Evolutionary conservation across 2,329 filamentous ascomycete genomes (phyloP), one percentile per base, ranked within the genome.

Genomic region (Claviceps digitariae): DNA sequence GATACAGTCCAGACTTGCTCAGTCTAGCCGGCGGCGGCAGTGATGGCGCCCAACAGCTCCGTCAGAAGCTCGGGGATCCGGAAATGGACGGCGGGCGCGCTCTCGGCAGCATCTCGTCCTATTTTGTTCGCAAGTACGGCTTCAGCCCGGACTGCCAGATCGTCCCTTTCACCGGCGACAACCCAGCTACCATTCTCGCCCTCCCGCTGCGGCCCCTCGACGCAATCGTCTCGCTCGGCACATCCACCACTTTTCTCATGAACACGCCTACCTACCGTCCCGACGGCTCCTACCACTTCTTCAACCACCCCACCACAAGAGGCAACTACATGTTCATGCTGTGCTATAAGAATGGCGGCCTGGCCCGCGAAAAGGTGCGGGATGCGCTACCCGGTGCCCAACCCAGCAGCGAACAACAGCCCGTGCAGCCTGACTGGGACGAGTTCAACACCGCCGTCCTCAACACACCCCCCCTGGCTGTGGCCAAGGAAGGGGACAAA

Each of bases 301-400:
- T 97, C 80, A 95, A 96, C 73, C 90, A 97, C 69, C 93, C 93
- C 1, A 93, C 90, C 46, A 95, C 89, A 1, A 74, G 83, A 0
- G 89, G 87, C 1, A 79, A 96, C 56, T 96, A 95, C 78, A 97
- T 98, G 93, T 97, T 98, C 71, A 98, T 98, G 93, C 82, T 98
- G 38, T 98, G 93, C 77, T 98, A 97, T 76, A 97, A 97, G 72
- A 98, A 98, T 70, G 93, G 93, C 60, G 90, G 90, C 2, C 81
- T 97, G 1, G 91, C 93, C 2, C 86, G 93, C 46, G 93, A 98
- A 67, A 83, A 87, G 62, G 81, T 97, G 57, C 86, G 93, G 52
- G 89, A 98, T 64, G 76, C 80, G 0, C 80, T 97, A 51, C 85
- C 89, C 43, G 67, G 72, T 23, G 69, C 71, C 43, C 12, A 44